phyloP scores from a whole-genome alignment of 306 rosid genomes.

The Luffa aegyptiaca region DNA sequence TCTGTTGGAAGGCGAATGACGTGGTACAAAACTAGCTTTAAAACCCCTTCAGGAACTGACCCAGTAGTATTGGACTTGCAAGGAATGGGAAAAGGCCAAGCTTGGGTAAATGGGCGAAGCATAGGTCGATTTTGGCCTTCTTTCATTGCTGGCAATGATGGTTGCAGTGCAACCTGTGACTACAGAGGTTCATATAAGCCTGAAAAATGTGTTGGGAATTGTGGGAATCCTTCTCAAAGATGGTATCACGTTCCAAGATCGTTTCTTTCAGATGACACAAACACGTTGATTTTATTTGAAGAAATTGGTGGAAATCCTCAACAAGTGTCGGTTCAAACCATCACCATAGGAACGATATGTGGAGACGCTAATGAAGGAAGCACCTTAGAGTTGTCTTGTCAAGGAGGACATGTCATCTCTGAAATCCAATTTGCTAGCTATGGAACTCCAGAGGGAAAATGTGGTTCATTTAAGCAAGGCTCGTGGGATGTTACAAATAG shows the following conservation, averaged over 20 bases:
- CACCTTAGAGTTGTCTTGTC: no score
- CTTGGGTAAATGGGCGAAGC: conserved; percentile 3
- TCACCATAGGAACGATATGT: no score
- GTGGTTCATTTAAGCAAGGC: no score
- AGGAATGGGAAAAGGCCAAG: conserved; percentile 2
- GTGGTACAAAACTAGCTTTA: not conserved
- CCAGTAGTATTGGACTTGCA: not conserved
- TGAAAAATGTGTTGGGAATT: not conserved
- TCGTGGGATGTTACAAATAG: no score
- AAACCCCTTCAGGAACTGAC: not conserved
- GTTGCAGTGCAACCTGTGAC: not conserved
- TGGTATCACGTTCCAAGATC: conserved; percentile 2
- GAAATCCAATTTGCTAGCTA: no score
- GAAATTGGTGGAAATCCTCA: conserved; percentile 3
- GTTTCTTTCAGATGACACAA: not conserved
- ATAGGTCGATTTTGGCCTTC: conserved; percentile 5
- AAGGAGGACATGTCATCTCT: no score
- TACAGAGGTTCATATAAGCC: not conserved
- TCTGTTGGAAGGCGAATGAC: not conserved
- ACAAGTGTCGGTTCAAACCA: not conserved
- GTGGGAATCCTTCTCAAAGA: not conserved
- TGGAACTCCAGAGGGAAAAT: no score
- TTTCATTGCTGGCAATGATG: not conserved
- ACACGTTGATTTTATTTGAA: not conserved
- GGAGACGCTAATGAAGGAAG: no score